Percentiles rank a stretch among this genome's conserved stretches.
Conservation (phyloP, 192 early-diverging fungal genomes). For the Gigaspora rosea region DNA sequence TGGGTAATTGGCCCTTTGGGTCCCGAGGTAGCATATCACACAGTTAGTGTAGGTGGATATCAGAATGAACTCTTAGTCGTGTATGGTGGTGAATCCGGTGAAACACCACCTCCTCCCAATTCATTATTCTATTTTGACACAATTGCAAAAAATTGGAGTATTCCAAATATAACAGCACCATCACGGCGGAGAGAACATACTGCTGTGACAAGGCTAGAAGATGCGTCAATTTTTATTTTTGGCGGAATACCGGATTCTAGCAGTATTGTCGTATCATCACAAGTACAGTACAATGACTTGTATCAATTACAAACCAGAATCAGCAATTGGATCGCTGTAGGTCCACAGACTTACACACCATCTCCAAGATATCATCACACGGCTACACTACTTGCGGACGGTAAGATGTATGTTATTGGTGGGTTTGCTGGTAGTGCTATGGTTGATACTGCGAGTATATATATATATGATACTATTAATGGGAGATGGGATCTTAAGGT, state of each 20-base stretch:
- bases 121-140: not conserved
- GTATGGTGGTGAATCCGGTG: slow-evolving; percentile 32
- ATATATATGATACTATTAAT: slow-evolving; percentile 27
- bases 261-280: not conserved
- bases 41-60: slow-evolving; percentile 27
- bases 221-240: slow-evolving; percentile 30
- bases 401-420: slow-evolving; percentile 36
- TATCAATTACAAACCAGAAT: slow-evolving; percentile 29
- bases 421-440: slow-evolving; percentile 24
- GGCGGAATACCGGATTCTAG: slow-evolving; percentile 30
- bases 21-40: slow-evolving; percentile 30
- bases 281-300: slow-evolving; percentile 13
- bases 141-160: not conserved
- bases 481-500: slow-evolving; percentile 4
- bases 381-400: slow-evolving; percentile 30
- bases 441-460: slow-evolving; percentile 15
- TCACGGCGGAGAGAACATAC: slow-evolving; percentile 30
- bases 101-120: not conserved
- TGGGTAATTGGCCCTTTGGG: slow-evolving; percentile 4
- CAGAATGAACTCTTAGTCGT: slow-evolving; percentile 25
- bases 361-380: slow-evolving; percentile 34
- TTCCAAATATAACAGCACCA: not conserved
- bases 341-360: slow-evolving; percentile 11
- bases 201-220: slow-evolving; percentile 16
- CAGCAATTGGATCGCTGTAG: slow-evolving; percentile 17